phyloP scores from a whole-genome alignment of 2,329 filamentous ascomycete species.

The Echinosphaeria canescens region DNA sequence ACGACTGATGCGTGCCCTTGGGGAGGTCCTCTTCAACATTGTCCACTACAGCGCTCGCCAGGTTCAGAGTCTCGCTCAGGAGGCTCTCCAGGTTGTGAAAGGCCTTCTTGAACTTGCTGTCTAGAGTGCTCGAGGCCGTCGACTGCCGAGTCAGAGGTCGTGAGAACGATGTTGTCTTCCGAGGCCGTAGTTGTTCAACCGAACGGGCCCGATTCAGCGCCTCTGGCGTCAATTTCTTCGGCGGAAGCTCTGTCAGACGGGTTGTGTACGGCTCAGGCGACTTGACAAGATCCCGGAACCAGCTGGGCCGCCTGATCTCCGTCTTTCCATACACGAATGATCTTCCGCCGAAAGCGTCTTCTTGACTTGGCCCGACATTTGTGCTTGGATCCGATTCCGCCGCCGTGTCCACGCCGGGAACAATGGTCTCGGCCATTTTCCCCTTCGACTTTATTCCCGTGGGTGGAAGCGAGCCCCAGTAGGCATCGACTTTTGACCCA shows the following conservation, averaged over 20 bases:
- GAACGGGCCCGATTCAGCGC: too few species aligned
- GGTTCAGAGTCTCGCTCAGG: slow-evolving; percentile 19
- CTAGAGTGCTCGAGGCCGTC: slow-evolving; percentile 3
- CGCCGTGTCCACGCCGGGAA: too few species aligned
- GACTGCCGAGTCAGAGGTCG: slow-evolving; percentile 3
- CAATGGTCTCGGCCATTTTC: too few species aligned
- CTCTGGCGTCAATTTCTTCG: background rate
- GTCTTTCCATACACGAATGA: background rate
- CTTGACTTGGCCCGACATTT: too few species aligned
- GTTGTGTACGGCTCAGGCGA: background rate
- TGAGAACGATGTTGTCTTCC: too few species aligned
- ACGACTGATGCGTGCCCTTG: background rate
- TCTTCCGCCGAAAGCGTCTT: too few species aligned
- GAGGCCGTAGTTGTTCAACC: too few species aligned
- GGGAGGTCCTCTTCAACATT: slow-evolving; percentile 6
- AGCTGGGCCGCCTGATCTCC: background rate
- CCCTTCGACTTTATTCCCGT: too few species aligned
- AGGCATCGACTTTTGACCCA: too few species aligned
- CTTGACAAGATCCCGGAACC: background rate
- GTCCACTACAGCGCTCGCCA: slow-evolving; percentile 18
- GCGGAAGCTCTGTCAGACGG: background rate
- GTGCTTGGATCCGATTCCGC: too few species aligned
- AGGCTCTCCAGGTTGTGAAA: slow-evolving; percentile 21
- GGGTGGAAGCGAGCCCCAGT: too few species aligned
- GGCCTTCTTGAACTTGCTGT: slow-evolving; percentile 12